These are phyloP conservation scores for Pleurotus ostreatus DNA, from an alignment of 768 basidiomycete genomes.

Conservation along the genomic window DNA sequence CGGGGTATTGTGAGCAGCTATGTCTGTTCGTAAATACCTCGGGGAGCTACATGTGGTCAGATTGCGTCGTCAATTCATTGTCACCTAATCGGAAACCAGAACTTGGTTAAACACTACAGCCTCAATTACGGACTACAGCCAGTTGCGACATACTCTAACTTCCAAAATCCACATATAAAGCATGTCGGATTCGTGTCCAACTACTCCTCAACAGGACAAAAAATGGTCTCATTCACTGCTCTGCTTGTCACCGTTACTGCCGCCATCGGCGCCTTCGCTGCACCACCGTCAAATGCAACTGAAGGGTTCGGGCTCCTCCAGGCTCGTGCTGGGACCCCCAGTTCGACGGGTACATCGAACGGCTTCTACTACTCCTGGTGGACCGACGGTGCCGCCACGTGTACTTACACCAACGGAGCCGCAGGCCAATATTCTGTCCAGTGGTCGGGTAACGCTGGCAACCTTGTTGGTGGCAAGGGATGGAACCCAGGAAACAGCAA, in stretches of 20 bases:
- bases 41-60: too few relatives aligned
- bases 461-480: slow-evolving; percentile 34
- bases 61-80: not conserved
- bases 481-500: slow-evolving; percentile 4
- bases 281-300: slow-evolving; percentile 16
- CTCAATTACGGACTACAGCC: not conserved
- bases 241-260: slow-evolving; percentile 14
- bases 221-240: slow-evolving; percentile 11
- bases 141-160: not conserved
- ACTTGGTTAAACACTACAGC: not conserved
- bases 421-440: slow-evolving; percentile 27
- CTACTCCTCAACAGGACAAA: not conserved
- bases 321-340: slow-evolving; percentile 18
- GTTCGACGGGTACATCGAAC: slow-evolving; percentile 24
- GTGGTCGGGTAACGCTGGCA: slow-evolving; percentile 27
- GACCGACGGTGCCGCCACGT: slow-evolving; percentile 26
- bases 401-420: slow-evolving; percentile 26
- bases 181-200: not conserved
- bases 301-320: slow-evolving; percentile 10
- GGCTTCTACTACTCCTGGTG: slow-evolving; percentile 36
- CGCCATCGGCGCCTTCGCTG: slow-evolving; percentile 16
- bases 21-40: too few relatives aligned
- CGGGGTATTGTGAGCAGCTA: too few relatives aligned
- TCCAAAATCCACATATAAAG: not conserved
- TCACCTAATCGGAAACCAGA: not conserved